phyloP scores from a whole-genome alignment of 495 filamentous ascomycete species.

The Pseudoneurospora amorphoporcata region DNA sequence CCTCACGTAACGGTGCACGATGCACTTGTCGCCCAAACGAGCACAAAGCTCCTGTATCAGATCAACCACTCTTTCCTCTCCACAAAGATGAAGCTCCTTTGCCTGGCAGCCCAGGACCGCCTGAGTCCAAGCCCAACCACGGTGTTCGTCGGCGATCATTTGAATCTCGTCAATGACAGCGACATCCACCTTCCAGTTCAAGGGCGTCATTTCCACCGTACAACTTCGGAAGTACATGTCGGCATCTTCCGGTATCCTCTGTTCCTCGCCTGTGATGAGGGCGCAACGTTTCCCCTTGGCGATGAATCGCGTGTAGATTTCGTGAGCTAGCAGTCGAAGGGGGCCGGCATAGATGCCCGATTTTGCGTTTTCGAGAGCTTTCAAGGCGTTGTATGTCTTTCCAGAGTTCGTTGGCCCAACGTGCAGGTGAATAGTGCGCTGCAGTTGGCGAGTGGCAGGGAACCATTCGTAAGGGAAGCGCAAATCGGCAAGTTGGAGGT shows the following conservation, averaged over 20 bases:
- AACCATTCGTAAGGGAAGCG: conserved; percentile 88
- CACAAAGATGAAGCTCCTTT: conserved; percentile 86
- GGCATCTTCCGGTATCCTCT: conserved; percentile 43
- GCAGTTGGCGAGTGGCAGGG: conserved; percentile 62
- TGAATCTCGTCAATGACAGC: conserved; percentile 98
- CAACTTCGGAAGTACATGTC: conserved; percentile 58
- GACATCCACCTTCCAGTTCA: conserved; percentile 64
- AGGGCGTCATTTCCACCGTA: conserved; percentile 91
- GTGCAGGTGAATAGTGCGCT: conserved; percentile 81
- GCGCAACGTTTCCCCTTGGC: conserved; percentile 63
- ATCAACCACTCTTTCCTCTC: conserved; percentile 73
- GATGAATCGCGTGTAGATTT: conserved; percentile 75
- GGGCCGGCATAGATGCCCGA: conserved; percentile 87
- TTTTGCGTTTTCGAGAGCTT: conserved; percentile 66
- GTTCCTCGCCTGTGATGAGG: conserved; percentile 87
- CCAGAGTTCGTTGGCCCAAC: conserved; percentile 97
- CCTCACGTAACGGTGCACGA: conserved; percentile 72
- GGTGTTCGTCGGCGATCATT: conserved; percentile 71
- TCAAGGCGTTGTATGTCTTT: conserved; percentile 91
- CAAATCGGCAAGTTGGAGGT: conserved; percentile 62
- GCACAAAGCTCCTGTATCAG: conserved; percentile 72
- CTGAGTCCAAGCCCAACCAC: conserved; percentile 97
- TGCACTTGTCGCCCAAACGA: conserved; percentile 68
- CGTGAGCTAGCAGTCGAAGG: conserved; percentile 81
- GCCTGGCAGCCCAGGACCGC: conserved; percentile 79